Base-by-base conservation (phyloP, 1,284 basidiomycete genomes). In the Ceratobasidium sp. region DNA sequence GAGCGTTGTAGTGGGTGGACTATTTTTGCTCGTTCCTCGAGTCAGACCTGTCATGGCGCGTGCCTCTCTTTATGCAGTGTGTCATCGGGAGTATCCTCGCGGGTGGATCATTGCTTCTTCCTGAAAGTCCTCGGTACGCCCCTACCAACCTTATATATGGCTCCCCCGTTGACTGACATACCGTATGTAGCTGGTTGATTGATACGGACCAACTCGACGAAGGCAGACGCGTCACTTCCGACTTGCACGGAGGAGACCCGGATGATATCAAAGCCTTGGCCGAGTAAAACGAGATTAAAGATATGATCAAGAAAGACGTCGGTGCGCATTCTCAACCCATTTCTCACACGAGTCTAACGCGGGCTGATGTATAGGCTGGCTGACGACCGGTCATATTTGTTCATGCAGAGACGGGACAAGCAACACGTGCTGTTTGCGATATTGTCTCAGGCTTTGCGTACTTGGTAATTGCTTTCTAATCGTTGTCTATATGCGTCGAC, bases 361-460 rank as follows among this genome's bases (percentile, higher is more conserved):
- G 44, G 30, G n/a, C 49, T n/a, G n/a, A 1, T 30, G 76, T 81
- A 87, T 91, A 90, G 89, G 41, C 87, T 88, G 73, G 86, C 86
- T 18, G 91, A 91, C n/a, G 94, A 95, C 77, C 87, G 95, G 73
- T 88, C 91, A 11, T 98, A 98, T 82, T 80, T 81, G 44, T 87
- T 87, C 47, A 94, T 98, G 89, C 98, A 95, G 94, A 89, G 82
- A 77, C 88, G 89, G 76, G 98, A 98, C 82, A 92, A 93, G 77
- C 89, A 91, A 52, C 88, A 96, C 55, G 96, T 98, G 5, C 81
- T 98, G 76, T 89, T 98, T 74, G 97, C 96, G n/a, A 97, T 97
- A 94, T 96, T 94, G n/a, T 95, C 94, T 75, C 97, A 98, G 81
- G 92, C 93, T 98, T 98, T 81, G 96, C 97, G 58, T 97, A 98